Conservation (phyloP, 1,139 yeast genomes). For the Nakaseomyces delphensis region DNA sequence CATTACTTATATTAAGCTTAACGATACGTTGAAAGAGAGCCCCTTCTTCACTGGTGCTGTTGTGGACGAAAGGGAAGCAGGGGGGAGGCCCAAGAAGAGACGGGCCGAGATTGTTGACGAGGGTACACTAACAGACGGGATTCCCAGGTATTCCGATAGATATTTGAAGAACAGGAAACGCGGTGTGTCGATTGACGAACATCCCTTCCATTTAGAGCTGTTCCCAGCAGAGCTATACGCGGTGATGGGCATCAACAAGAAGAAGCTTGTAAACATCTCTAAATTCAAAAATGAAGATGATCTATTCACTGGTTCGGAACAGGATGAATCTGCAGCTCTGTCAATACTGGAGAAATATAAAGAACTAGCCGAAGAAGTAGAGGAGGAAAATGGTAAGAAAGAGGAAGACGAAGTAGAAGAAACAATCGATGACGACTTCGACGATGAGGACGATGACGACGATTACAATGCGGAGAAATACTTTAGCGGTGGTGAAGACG, state of each 20-base stretch:
- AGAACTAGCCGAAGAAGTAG: constrained; percentile 51
- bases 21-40: constrained; percentile 56
- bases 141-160: constrained; percentile 65
- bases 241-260: constrained; percentile 61
- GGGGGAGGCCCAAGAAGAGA: constrained; percentile 9
- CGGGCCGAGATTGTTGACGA: constrained; percentile 24
- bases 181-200: constrained; percentile 75
- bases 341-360: constrained; percentile 52
- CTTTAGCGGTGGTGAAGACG: constrained; percentile 52
- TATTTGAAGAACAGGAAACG: constrained; percentile 63
- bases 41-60: constrained; percentile 66
- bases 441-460: constrained; percentile 65
- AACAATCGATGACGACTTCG: constrained; percentile 55
- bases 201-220: constrained; percentile 62
- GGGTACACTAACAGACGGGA: constrained; percentile 47
- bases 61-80: constrained; percentile 11
- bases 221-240: constrained; percentile 75
- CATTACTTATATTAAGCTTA: constrained; percentile 52
- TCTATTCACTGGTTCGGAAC: constrained; percentile 25
- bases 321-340: constrained; percentile 35
- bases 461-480: constrained; percentile 73
- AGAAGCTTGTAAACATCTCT: constrained; percentile 46
- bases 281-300: constrained; percentile 43
- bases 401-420: constrained; percentile 70
- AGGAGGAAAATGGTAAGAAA: constrained; percentile 50